Percentiles rank a stretch among this genome's conserved stretches.
Conservation (phyloP, 306 rosid species). For the Malus sylvestris region DNA sequence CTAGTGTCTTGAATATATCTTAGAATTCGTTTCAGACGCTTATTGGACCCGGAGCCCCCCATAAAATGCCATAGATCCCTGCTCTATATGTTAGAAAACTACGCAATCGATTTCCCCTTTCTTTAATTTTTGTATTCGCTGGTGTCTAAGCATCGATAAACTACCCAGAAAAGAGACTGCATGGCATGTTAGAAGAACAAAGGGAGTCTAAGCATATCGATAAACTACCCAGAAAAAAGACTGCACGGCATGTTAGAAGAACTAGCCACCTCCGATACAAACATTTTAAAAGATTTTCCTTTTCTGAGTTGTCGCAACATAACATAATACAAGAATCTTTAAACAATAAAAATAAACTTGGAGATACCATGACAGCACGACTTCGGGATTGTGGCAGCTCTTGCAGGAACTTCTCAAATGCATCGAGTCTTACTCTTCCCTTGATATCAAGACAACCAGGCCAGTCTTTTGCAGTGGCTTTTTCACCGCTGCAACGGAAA, state of each 20-base stretch:
- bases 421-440: slow-evolving; percentile 91
- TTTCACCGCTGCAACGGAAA: slow-evolving; percentile 70
- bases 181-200: background rate
- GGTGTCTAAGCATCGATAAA: background rate
- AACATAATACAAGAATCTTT: background rate
- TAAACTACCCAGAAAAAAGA: background rate
- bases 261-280: background rate
- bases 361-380: slow-evolving; percentile 96
- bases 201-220: background rate
- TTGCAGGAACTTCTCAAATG: slow-evolving; percentile 83
- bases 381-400: slow-evolving; percentile 83
- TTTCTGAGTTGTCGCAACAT: background rate
- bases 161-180: background rate
- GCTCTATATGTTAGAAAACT: background rate
- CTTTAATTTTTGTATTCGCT: background rate
- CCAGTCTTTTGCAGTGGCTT: slow-evolving; percentile 70
- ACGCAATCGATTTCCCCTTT: background rate
- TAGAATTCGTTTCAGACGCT: no score
- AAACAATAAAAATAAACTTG: slow-evolving; percentile 42
- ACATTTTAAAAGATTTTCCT: background rate
- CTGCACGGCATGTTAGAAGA: background rate
- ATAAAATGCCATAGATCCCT: background rate
- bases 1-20: background rate
- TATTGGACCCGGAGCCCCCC: no score
- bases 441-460: slow-evolving; percentile 80